Base-by-base conservation (phyloP, 2,329 filamentous ascomycete genomes). In the Cladosporium cucumerinum region DNA sequence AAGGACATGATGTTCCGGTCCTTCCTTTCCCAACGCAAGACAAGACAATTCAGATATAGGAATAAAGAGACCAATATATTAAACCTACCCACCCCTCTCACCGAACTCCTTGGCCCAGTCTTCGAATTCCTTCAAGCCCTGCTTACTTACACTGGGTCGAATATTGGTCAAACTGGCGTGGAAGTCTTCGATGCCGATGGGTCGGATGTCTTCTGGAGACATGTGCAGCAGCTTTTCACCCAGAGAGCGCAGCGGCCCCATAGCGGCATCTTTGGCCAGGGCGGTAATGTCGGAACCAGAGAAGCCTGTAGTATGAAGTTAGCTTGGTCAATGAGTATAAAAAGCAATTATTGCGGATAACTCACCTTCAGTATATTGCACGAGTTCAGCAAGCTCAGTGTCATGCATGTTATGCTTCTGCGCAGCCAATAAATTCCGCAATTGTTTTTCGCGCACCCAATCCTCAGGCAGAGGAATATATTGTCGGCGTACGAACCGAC, bases 241-340 rank as follows among this genome's bases (percentile, higher is more conserved):
- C 2, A 98, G 82, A 61, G 92, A 94, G 34, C 95, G 87, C 14
- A 99, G 81, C 0, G 95, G 95, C 0, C 95, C 94, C 95, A 99
- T 99, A 2, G 95, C 95, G 10, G 95, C 95, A 75, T 99, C 95
- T 78, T 99, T 99, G 8, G 95, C 95, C 10, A 99, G 82, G 1
- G 95, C 93, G 25, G 95, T 98, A 69, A 99, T 97, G 73, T 99
- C 95, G 1, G 93, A 97, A 52, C 95, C 95, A 10, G 93, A 97
- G 79, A 97, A 99, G n/a, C 93, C 93, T 97, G 69, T 23, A n/a
- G 4, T 32, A 21, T 5, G 30, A 54, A 16, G 51, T 54, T 14
- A 54, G 51, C 28, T 54, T 23, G n/a, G 34, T 11, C 43, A 32
- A 30, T 11, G 25, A 12, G 25, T 30, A 10, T 3, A 46, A 48